Conservation (phyloP, 2,329 filamentous ascomycete species). For the Cercospora sp. region DNA sequence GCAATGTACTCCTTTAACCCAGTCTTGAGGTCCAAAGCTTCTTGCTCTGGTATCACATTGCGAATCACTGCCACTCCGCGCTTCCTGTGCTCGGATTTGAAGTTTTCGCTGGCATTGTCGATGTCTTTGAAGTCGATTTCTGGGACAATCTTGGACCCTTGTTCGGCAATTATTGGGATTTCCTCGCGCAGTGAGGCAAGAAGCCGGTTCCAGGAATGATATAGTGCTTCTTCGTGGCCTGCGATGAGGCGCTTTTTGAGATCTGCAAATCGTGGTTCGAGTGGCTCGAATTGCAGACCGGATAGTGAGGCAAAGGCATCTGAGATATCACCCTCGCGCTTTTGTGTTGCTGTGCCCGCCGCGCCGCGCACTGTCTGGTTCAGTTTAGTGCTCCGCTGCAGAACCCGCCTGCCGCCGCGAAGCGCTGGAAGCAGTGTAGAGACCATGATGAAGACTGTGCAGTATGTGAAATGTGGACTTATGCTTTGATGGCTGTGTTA, state of each 20-base stretch:
- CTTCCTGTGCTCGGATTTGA: constrained; percentile 59
- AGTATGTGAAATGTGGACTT: background rate
- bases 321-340: constrained; percentile 52
- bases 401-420: constrained; percentile 14
- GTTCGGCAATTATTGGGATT: constrained; percentile 46
- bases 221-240: constrained; percentile 50
- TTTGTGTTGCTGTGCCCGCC: constrained; percentile 38
- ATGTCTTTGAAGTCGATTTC: constrained; percentile 52
- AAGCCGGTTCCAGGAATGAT: constrained; percentile 50
- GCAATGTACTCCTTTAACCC: constrained; percentile 48
- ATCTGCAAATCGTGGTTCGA: constrained; percentile 48
- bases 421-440: constrained; percentile 8
- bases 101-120: constrained; percentile 52
- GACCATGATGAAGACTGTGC: constrained; percentile 11
- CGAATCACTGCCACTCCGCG: constrained; percentile 54
- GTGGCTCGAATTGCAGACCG: constrained; percentile 47
- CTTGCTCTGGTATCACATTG: constrained; percentile 46
- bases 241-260: constrained; percentile 48
- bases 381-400: background rate
- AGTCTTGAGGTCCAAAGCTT: constrained; percentile 48
- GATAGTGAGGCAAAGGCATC: constrained; percentile 53
- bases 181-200: constrained; percentile 47
- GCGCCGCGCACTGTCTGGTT: constrained; percentile 17
- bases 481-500: background rate
- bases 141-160: constrained; percentile 47